Evolutionary conservation across 371 early-diverging fungal genomes (phyloP), one percentile per base, ranked within the genome.

Genomic region (Mucor circinelloides): DNA sequence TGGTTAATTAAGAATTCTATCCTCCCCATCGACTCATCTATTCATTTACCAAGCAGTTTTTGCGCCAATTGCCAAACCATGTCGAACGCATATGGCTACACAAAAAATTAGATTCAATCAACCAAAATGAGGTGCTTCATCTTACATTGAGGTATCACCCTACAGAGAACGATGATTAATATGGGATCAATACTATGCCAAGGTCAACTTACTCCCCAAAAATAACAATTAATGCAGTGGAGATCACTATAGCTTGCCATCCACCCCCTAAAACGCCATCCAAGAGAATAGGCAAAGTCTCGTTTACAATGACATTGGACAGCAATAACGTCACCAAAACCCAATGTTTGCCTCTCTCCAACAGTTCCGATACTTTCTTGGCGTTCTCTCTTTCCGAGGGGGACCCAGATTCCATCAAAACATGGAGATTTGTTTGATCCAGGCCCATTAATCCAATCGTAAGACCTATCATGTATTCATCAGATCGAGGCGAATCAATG

Each of bases 291-390:
- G 99, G 99, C 54, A 98, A 77, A 0, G 97, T 93, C 75, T 97
- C 97, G 78, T 97, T 97, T 52, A 97, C 87, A 21, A 98, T 82
- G 12, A 95, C 95, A 79, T 97, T 98, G 7, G 93, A 88, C 23
- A 98, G 75, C 36, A 98, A 72, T 50, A 98, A 78, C 3, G 97
- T 96, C 2, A 95, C 95, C 4, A 95, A 79, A 10, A 95, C 89
- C 90, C 93, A 89, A 67, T 94, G 94, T 48, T 87, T 85, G 64
- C 93, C 90, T 62, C 90, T 87, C 30, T 85, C 75, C 23, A 94
- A 68, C 54, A 94, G 80, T 25, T 84, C 87, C 68, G 81, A 80
- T 15, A 95, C 92, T 54, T 80, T 82, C 32, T 76, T 86, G 3
- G 94, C 95, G 67, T 90, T 87, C 40, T 70, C 73, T 55, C 78